Evolutionary conservation across 208 protist species (phyloP).

Genomic region (Kentomonas sorsogonicus): DNA sequence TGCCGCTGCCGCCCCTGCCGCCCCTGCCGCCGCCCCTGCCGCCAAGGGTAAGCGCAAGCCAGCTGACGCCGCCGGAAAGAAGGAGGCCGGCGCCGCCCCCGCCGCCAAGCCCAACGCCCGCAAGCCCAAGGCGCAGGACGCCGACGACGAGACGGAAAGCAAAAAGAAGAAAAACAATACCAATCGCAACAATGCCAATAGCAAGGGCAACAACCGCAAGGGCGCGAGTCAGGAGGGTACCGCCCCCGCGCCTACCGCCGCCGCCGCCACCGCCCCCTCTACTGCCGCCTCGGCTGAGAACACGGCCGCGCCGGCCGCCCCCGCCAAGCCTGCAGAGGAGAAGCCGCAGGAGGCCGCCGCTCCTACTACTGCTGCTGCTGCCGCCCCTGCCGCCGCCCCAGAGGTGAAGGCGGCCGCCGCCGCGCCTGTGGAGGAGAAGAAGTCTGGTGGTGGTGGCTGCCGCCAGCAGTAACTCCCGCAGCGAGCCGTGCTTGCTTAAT

Average conservation of each 20-base stretch:
- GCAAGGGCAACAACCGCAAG: too few relatives aligned
- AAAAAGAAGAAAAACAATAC: too few relatives aligned
- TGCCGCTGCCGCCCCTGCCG: too few relatives aligned
- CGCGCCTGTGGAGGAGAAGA: slow-evolving; percentile 12
- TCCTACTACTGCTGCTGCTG: background rate
- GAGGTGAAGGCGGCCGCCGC: background rate
- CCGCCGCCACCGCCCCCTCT: background rate
- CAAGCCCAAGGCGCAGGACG: slow-evolving; percentile 16
- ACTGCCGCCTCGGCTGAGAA: slow-evolving; percentile 1
- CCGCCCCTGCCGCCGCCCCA: background rate
- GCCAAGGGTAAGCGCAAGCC: background rate
- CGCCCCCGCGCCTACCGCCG: slow-evolving; percentile 2
- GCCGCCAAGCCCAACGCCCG: background rate
- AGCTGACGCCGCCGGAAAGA: background rate
- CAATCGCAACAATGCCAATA: too few relatives aligned
- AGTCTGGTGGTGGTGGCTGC: slow-evolving; percentile 15
- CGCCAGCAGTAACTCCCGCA: slow-evolving; percentile 26
- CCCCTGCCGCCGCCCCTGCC: background rate
- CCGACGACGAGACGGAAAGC: too few relatives aligned
- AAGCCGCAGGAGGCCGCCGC: too few relatives aligned
- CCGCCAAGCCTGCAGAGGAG: too few relatives aligned
- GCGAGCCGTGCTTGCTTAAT: too few relatives aligned
- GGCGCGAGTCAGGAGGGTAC: too few relatives aligned
- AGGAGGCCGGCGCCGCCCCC: background rate
- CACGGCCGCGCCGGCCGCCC: too few relatives aligned